Evolutionary conservation across 345 rosid genomes (phyloP).

Genomic region (Hirschfeldia incana): DNA sequence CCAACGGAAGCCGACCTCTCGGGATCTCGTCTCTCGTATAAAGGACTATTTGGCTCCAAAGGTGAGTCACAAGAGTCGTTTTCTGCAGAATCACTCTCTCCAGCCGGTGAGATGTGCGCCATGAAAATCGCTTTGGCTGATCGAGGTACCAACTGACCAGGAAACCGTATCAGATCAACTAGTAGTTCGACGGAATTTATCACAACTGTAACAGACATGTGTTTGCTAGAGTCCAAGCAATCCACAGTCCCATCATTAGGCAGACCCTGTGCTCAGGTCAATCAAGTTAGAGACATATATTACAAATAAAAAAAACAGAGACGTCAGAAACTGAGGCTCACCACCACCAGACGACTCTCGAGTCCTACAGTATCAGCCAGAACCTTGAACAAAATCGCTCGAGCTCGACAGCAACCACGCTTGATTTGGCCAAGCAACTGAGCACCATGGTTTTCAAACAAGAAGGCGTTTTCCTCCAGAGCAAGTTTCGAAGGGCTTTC

Average conservation of each 20-base stretch:
- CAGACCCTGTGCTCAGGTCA: conserved; percentile 60
- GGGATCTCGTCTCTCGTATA: conserved; percentile 76
- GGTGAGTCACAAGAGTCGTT: conserved; percentile 99
- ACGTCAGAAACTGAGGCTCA: conserved; percentile 46
- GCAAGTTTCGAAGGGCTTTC: conserved; percentile 92
- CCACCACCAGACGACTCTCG: conserved; percentile 93
- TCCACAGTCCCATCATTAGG: conserved; percentile 89
- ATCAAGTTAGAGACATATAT: neutral
- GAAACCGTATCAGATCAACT: conserved; percentile 94
- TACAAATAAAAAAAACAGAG: neutral
- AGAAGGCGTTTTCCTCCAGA: conserved; percentile 61
- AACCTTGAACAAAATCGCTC: conserved; percentile 93
- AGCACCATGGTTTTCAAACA: conserved; percentile 74
- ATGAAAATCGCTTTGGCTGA: conserved; percentile 85
- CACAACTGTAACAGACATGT: conserved; percentile 87
- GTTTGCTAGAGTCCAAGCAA: conserved; percentile 76
- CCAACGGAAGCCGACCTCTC: conserved; percentile 56
- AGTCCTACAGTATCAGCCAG: conserved; percentile 93
- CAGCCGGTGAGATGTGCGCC: conserved; percentile 86
- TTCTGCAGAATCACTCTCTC: conserved; percentile 98
- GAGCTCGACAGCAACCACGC: conserved; percentile 88
- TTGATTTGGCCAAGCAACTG: conserved; percentile 94
- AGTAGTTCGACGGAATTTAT: conserved; percentile 80
- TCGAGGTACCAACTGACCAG: conserved; percentile 85
- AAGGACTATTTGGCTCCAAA: conserved; percentile 96